A percentile compares a stretch with the other conserved stretches of the same genome.
Evolutionary conservation across 257 asterid genomes (phyloP).

Genomic region (Petunia axillaris): DNA sequence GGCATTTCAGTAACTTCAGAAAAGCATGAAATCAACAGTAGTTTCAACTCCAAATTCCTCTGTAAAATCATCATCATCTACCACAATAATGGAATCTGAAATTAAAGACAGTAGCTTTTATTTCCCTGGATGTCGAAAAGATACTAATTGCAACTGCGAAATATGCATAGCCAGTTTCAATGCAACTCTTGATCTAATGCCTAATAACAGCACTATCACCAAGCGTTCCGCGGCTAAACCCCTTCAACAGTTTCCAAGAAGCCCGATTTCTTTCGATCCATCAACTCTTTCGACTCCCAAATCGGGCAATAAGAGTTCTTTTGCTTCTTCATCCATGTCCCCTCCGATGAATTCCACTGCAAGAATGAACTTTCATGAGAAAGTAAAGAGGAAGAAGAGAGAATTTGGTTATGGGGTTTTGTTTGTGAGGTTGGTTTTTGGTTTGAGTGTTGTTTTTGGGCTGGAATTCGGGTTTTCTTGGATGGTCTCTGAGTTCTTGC

Average conservation of each 20-base stretch:
- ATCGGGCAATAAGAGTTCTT: conserved; percentile 26
- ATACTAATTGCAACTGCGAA: conserved; percentile 77
- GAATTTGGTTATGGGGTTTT: conserved; percentile 37
- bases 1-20: conserved; percentile 28
- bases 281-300: conserved; percentile 50
- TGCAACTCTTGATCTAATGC: conserved; percentile 85
- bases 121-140: conserved; percentile 82
- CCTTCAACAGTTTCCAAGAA: conserved; percentile 38
- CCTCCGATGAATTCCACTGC: conserved; percentile 41
- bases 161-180: conserved; percentile 84
- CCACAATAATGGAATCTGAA: conserved; percentile 51
- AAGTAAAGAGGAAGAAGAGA: conserved; percentile 42
- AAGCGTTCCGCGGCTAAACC: conserved; percentile 50
- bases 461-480: conserved; percentile 55
- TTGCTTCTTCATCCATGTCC: conserved; percentile 24
- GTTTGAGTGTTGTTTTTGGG: conserved; percentile 41
- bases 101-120: conserved; percentile 53
- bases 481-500: conserved; percentile 49
- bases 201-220: conserved; percentile 54
- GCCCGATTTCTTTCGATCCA: conserved; percentile 54
- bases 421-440: conserved; percentile 43
- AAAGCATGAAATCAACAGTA: conserved; percentile 45
- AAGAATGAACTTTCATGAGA: conserved; percentile 34
- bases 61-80: conserved; percentile 52
- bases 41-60: conserved; percentile 66